Percentiles rank a stretch among this genome's conserved stretches.
Evolutionary conservation across 2,329 filamentous ascomycete genomes (phyloP).

Genomic region (Cladosporium sp.): DNA sequence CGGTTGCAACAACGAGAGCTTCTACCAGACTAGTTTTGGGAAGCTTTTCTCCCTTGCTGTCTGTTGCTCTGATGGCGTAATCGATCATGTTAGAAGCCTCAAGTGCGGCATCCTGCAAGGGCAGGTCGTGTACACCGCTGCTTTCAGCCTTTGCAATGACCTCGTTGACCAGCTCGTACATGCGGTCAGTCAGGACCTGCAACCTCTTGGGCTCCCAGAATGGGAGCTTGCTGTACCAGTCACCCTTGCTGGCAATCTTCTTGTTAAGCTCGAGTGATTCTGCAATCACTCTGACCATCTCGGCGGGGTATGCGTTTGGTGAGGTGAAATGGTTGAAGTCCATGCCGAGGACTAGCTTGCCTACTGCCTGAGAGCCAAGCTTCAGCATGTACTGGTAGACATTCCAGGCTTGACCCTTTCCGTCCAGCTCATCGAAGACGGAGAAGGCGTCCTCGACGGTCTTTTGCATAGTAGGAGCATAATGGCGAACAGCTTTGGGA

Average conservation of each 20-base stretch:
- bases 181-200: constrained; percentile 28
- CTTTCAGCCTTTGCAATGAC: constrained; percentile 24
- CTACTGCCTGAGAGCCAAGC: constrained; percentile 41
- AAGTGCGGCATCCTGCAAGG: constrained; percentile 36
- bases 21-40: constrained; percentile 40
- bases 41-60: constrained; percentile 53
- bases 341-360: constrained; percentile 42
- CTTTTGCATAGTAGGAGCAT: constrained; percentile 56
- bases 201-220: constrained; percentile 54
- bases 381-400: constrained; percentile 51
- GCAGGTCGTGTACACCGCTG: constrained; percentile 32
- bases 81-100: constrained; percentile 33
- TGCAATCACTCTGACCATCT: constrained; percentile 49
- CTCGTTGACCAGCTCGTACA: constrained; percentile 38
- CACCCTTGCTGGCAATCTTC: constrained; percentile 51
- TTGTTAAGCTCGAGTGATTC: constrained; percentile 55
- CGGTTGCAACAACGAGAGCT: constrained; percentile 50
- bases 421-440: constrained; percentile 48
- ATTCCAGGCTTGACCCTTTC: constrained; percentile 42
- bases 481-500: constrained; percentile 59
- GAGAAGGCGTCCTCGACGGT: constrained; percentile 50
- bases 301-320: constrained; percentile 44
- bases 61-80: constrained; percentile 51
- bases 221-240: constrained; percentile 55
- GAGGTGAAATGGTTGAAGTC: constrained; percentile 45